Base-by-base conservation (phyloP, 2,329 filamentous ascomycete species). In the Orbilia quercus region DNA sequence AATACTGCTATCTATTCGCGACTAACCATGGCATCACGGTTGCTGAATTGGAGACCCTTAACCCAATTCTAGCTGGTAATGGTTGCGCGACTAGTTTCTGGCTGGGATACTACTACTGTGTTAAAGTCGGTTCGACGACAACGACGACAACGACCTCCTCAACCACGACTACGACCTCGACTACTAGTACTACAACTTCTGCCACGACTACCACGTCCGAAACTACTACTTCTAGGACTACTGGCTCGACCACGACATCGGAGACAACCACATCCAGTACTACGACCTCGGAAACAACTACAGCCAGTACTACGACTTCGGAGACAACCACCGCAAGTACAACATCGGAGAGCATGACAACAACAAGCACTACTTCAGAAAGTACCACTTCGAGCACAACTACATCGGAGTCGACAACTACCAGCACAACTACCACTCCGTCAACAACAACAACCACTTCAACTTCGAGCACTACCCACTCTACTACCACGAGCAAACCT, bases 1-100 rank as follows among this genome's bases (percentile, higher is more conserved):
- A 63, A 7, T 55, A 58, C 18, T 71, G 66, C 25, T 71, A 23
- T 18, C 42, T 12, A 36, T 63, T 71, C 45, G 66, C 66, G 18
- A 18, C 5, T 9, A 16, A 63, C 28, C 42, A 71, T 34, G 48
- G 50, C 1, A 71, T 71, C 54, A 50, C 48, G 4, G 0, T 51
- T 7, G 28, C 16, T 4, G 20, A 63, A 7, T 47, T 71, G 34
- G 1, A 34, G 9, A 18, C 6, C 1, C 28, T 55, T 7, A 71
- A 71, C 34, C 57, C 66, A 1, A 14, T 58, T 16, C 66, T 71
- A 16, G 20, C 1, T 0, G 54, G 38, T 1, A 12, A 58, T 22
- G 66, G 57, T n/a, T 71, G 66, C 47, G 1, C 1, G 11, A 14
- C 50, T 5, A 31, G 14, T 18, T 71, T 71, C 42, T 71, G 57